Evolutionary conservation across 129 eudicot species (phyloP), one percentile per base, ranked within the genome.

Genomic region (Chrysanthemum seticuspe): DNA sequence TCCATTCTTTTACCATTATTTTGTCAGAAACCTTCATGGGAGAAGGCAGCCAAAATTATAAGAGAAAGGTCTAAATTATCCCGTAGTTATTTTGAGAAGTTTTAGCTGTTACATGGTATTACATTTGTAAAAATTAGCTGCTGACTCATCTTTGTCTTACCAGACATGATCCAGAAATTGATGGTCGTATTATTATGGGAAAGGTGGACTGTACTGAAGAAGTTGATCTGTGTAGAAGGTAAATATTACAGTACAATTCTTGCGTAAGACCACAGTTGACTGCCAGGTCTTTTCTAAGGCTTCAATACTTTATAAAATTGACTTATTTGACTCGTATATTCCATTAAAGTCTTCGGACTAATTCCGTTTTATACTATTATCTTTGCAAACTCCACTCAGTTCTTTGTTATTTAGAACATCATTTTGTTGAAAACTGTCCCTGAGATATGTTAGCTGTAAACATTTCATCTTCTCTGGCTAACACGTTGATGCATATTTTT

Each of bases 21-120:
- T 13, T 87, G 67, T 62, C 88, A 94, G 99, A 90, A 86, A 94
- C 97, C 96, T 77, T 85, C 99, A 59, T 94, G 99, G 99, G 99
- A 94, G 86, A 94, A 90, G 82, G 93, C 99, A 62, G 99, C 99
- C 81, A 85, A 77, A 70, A 90, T 88, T 72, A 85, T 89, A 2
- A 83, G 87, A 88, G 91, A 90, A 81, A 90, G 95, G 99, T 90
- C 68, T 48, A 62, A 55, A 15, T 34, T 40, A 62, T 67, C 36
- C 29, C 56, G 50, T 74, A 34, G 77, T 11, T 71, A 59, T 58
- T 13, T 67, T 50, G 64, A 58, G 9, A 67, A 68, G 13, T 50
- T 67, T 6, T 36, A 54, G 12, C 29, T 2, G n/a, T 6, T 57
- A 19, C 68, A 73, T 57, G 11, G 59, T 60, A 70, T 65, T 60